Evolutionary conservation across 768 basidiomycete species (phyloP).

Genomic region (Hortiboletus flavorubellus): DNA sequence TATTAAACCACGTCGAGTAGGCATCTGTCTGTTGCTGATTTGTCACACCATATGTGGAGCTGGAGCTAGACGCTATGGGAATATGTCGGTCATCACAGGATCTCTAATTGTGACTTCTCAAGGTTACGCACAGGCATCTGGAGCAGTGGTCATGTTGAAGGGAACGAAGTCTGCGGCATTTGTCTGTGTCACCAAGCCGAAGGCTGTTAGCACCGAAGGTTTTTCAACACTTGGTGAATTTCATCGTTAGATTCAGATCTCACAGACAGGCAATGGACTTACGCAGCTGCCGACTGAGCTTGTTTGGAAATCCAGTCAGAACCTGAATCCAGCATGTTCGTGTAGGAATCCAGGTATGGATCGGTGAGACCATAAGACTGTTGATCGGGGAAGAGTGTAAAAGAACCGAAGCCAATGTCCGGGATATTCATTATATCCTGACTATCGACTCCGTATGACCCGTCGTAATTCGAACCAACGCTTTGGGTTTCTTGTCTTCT

Average conservation of each 20-base stretch:
- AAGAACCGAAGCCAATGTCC: constrained; percentile 53
- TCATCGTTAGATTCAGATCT: constrained; percentile 4
- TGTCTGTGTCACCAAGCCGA: constrained; percentile 60
- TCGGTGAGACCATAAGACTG: constrained; percentile 48
- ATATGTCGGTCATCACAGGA: constrained; percentile 1
- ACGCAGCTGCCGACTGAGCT: constrained; percentile 43
- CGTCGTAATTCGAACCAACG: constrained; percentile 54
- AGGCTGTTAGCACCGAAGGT: constrained; percentile 49
- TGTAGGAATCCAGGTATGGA: constrained; percentile 47
- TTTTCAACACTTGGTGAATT: constrained; percentile 45
- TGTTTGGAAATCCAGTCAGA: constrained; percentile 55
- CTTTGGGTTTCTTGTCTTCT: constrained; percentile 43
- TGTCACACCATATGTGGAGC: constrained; percentile 47
- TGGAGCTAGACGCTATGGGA: constrained; percentile 15
- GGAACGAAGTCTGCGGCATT: constrained; percentile 56
- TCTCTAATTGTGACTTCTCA: neutral
- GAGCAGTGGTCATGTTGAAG: constrained; percentile 50
- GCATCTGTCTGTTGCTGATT: constrained; percentile 49
- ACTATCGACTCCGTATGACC: constrained; percentile 62
- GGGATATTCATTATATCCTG: constrained; percentile 61
- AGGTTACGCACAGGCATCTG: constrained; percentile 30
- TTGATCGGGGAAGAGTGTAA: constrained; percentile 71
- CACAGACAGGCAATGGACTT: constrained; percentile 16
- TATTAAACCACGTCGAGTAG: constrained; percentile 51
- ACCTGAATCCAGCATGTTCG: constrained; percentile 50